Conservation (phyloP, 306 rosid species). For the Malus asiatica region DNA sequence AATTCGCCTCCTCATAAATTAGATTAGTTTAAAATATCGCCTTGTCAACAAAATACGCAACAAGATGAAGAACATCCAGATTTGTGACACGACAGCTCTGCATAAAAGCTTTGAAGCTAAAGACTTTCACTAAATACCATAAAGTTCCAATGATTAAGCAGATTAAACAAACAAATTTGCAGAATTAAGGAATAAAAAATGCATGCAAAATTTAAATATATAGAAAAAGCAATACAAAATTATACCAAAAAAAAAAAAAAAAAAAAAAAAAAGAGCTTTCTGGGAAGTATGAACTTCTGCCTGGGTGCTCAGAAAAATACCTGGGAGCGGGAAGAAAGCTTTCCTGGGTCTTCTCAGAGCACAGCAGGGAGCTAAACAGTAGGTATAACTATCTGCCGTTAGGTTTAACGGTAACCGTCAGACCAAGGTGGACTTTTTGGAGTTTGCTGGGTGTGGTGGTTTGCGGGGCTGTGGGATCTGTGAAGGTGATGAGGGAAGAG, state of each 20-base stretch:
- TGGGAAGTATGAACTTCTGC: not conserved
- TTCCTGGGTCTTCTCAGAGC: constrained; percentile 13
- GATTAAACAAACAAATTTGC: constrained; percentile 1
- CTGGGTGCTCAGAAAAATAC: constrained; percentile 11
- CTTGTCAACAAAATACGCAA: not conserved
- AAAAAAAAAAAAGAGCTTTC: not conserved
- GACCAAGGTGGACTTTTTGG: not conserved
- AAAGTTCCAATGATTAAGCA: not conserved
- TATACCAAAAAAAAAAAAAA: not conserved
- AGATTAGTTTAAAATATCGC: no score
- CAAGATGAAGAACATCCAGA: not conserved
- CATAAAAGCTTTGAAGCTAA: not conserved
- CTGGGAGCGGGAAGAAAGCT: constrained; percentile 5
- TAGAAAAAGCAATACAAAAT: not conserved
- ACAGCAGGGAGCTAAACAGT: not conserved
- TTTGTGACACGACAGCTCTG: not conserved
- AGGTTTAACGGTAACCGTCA: constrained; percentile 2
- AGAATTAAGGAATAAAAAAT: not conserved
- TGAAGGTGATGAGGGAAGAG: not conserved
- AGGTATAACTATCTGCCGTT: not conserved
- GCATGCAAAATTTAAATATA: not conserved
- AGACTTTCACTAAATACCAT: not conserved
- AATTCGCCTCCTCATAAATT: no score
- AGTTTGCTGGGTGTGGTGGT: not conserved
- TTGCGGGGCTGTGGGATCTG: constrained; percentile 14